phyloP scores from a whole-genome alignment of 1,284 basidiomycete genomes.

The Pseudozyma sp. region DNA sequence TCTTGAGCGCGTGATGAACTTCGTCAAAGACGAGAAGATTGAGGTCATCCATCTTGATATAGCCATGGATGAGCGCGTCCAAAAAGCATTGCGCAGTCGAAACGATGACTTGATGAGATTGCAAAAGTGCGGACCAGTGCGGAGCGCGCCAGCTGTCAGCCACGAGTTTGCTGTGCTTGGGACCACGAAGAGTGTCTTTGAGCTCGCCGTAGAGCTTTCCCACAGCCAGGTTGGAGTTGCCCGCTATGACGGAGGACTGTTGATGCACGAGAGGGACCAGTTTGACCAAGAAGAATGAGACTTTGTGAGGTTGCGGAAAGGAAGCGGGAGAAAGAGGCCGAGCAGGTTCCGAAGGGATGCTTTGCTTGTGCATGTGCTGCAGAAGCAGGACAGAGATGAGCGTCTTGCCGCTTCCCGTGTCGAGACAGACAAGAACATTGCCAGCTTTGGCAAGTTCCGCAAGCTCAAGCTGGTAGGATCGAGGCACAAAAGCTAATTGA shows the following conservation, averaged over 20 bases:
- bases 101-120: constrained; percentile 53
- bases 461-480: constrained; percentile 42
- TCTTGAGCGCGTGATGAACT: constrained; percentile 53
- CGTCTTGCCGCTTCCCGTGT: constrained; percentile 62
- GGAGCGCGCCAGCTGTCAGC: constrained; percentile 37
- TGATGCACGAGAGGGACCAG: constrained; percentile 59
- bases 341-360: background rate
- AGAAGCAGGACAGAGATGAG: constrained; percentile 58
- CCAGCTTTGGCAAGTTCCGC: constrained; percentile 31
- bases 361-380: constrained; percentile 35
- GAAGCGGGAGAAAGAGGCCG: background rate
- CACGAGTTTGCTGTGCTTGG: constrained; percentile 8
- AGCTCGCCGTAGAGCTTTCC: constrained; percentile 51
- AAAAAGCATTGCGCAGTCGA: constrained; percentile 56
- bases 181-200: constrained; percentile 20
- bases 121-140: constrained; percentile 36
- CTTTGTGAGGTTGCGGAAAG: constrained; percentile 6
- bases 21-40: constrained; percentile 58
- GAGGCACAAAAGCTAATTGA: constrained; percentile 30
- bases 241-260: constrained; percentile 53
- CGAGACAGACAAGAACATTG: constrained; percentile 57
- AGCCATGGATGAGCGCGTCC: constrained; percentile 52
- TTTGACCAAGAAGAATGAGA: constrained; percentile 53
- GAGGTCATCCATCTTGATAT: constrained; percentile 52
- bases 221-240: constrained; percentile 41